These are phyloP conservation scores for Trypanosoma mega DNA, from an alignment of 208 protist species.

Conservation along the genomic window DNA sequence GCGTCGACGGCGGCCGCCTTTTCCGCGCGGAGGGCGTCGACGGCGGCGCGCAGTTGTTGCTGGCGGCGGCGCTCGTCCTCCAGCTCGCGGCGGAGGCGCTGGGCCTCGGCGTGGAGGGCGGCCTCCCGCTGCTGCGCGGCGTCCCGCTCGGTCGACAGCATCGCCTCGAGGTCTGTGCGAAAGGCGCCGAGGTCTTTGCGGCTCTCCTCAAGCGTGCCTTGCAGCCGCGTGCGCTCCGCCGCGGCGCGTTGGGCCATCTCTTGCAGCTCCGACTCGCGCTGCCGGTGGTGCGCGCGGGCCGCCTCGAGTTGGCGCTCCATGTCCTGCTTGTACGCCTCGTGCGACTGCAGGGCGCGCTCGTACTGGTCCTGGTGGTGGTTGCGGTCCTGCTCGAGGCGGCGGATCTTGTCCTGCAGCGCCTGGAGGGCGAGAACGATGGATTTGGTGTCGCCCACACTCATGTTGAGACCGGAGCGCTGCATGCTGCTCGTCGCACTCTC, in stretches of 20 bases:
- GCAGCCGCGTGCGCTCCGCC: conserved; percentile 63
- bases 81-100: conserved; percentile 56
- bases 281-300: conserved; percentile 67
- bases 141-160: conserved; percentile 69
- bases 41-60: conserved; percentile 33
- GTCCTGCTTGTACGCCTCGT: conserved; percentile 87
- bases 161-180: conserved; percentile 73
- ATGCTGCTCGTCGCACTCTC: conserved; percentile 75
- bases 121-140: conserved; percentile 57
- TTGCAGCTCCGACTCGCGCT: conserved; percentile 73
- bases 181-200: conserved; percentile 58
- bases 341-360: conserved; percentile 65
- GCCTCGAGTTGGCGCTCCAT: conserved; percentile 84
- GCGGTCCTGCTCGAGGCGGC: conserved; percentile 80
- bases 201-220: conserved; percentile 48
- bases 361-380: conserved; percentile 90
- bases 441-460: conserved; percentile 89
- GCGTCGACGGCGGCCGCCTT: conserved; percentile 51
- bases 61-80: conserved; percentile 52
- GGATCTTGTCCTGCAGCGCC: conserved; percentile 87
- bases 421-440: conserved; percentile 90
- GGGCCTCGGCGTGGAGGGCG: conserved; percentile 51
- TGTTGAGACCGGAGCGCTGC: conserved; percentile 83
- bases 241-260: conserved; percentile 67
- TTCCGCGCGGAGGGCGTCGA: conserved; percentile 28